Conservation (phyloP, 2,329 filamentous ascomycete genomes). For the Zopfia rhizophila region DNA sequence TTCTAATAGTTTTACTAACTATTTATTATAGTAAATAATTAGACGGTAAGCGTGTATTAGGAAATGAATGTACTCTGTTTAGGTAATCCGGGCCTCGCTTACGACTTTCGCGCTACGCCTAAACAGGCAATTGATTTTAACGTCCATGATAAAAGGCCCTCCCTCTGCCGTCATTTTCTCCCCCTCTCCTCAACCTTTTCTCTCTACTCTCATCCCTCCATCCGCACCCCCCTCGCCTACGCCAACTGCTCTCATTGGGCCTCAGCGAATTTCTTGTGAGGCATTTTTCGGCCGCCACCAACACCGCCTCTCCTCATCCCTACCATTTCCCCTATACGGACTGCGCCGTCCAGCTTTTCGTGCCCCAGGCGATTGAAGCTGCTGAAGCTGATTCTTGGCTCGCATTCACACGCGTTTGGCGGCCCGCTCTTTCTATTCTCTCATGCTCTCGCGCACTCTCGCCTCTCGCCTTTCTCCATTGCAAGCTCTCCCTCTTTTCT, state of each 20-base stretch:
- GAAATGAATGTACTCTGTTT: slow-evolving; percentile 21
- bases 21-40: slow-evolving; percentile 18
- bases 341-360: slow-evolving; percentile 15
- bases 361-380: slow-evolving; percentile 5
- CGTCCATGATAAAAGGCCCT: slow-evolving; percentile 23
- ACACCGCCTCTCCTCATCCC: slow-evolving; percentile 14
- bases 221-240: slow-evolving; percentile 10
- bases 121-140: slow-evolving; percentile 21
- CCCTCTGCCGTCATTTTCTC: slow-evolving; percentile 20
- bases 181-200: slow-evolving; percentile 16
- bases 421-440: slow-evolving; percentile 12
- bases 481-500: slow-evolving; percentile 19
- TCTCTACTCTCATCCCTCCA: slow-evolving; percentile 24
- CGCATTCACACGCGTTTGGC: slow-evolving; percentile 15
- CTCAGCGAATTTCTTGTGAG: slow-evolving; percentile 18
- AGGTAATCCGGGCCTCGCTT: slow-evolving; percentile 19
- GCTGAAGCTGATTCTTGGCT: slow-evolving; percentile 11
- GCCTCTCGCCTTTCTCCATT: slow-evolving; percentile 13
- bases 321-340: slow-evolving; percentile 16
- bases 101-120: slow-evolving; percentile 17
- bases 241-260: slow-evolving; percentile 16
- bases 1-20: neutral
- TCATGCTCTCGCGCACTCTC: slow-evolving; percentile 15
- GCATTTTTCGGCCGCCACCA: slow-evolving; percentile 19
- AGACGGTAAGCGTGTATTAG: slow-evolving; percentile 21